These are phyloP conservation scores for Turnera subulata DNA, from an alignment of 345 rosid genomes.

Conservation along the genomic window DNA sequence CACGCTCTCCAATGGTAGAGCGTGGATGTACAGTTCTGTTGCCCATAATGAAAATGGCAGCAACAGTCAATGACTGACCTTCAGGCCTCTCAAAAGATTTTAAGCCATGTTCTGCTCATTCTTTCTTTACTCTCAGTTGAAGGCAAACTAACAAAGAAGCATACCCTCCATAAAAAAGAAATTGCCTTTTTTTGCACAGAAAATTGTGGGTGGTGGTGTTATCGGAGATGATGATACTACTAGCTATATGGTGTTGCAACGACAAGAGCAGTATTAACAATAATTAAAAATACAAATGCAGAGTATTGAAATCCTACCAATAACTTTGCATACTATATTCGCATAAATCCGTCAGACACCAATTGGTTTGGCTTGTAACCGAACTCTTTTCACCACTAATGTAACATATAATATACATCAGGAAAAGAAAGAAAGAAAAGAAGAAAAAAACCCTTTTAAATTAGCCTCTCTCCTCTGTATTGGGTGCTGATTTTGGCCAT, in stretches of 20 bases:
- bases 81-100: neutral
- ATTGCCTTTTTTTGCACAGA: constrained; percentile 14
- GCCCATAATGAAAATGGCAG: no score
- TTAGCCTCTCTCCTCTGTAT: constrained; percentile 12
- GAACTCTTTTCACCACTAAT: constrained; percentile 14
- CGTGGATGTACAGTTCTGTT: no score
- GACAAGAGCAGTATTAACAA: neutral
- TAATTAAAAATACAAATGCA: constrained; percentile 6
- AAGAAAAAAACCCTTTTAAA: no score
- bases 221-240: constrained; percentile 14
- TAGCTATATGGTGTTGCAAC: neutral
- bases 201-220: constrained; percentile 9
- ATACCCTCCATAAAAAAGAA: constrained; percentile 1
- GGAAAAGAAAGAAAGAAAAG: no score
- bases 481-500: constrained; percentile 9
- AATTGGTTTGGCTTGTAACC: constrained; percentile 21
- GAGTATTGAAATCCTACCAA: constrained; percentile 10
- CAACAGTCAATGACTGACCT: no score
- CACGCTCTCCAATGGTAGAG: neutral
- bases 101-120: neutral
- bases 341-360: constrained; percentile 14
- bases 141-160: neutral
- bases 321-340: neutral
- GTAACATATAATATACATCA: neutral
- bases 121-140: neutral